Base-by-base conservation (phyloP, 352 stramenopile genomes). In the Globisporangium parvum region DNA sequence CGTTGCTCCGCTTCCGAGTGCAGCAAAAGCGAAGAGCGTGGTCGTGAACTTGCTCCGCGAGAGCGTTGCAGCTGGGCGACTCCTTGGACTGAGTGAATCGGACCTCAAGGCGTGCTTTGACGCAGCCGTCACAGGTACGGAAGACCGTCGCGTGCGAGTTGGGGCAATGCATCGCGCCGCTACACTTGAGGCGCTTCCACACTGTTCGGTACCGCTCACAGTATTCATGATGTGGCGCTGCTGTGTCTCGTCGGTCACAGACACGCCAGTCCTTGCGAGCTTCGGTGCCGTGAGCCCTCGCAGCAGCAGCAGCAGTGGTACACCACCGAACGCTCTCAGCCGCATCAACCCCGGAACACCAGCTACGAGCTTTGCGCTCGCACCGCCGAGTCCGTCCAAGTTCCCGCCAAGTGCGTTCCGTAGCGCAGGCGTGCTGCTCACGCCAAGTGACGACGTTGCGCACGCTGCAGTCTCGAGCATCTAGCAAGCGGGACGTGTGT, bases 1-100 rank as follows among this genome's bases (percentile, higher is more conserved):
- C 15, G 44, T 47, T 3, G 40, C 53, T 4, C 53, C 54, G 18
- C 47, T 62, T 10, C 58, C 52, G 10, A 65, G 59, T 12, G 31
- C 47, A 18, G 3, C 47, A 15, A 59, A 48, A 24, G 51, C 51
- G 6, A 71, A 65, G 59, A 40, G 44, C 1, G 57, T 63, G 24
- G 70, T 79, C 51, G 53, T 57, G 6, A 73, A 64, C 46, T 56
- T 79, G 10, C 59, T 79, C 6, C 65, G 70, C 0, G 70, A 79
- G 46, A 64, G 49, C 18, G 45, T 79, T 6, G 51, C 60, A 0
- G 66, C 74, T 46, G 70, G 67, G 1, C 57, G 48, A n/a, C 51
- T 69, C n/a, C 55, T 80, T 4, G 71, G 68, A 0, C 66, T 77
- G 21, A 55, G 41, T 12, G 65, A 75, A 6, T 48, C 6, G 3